Conservation (phyloP, 371 early-diverging fungal species). For the Chytridiales sp. region DNA sequence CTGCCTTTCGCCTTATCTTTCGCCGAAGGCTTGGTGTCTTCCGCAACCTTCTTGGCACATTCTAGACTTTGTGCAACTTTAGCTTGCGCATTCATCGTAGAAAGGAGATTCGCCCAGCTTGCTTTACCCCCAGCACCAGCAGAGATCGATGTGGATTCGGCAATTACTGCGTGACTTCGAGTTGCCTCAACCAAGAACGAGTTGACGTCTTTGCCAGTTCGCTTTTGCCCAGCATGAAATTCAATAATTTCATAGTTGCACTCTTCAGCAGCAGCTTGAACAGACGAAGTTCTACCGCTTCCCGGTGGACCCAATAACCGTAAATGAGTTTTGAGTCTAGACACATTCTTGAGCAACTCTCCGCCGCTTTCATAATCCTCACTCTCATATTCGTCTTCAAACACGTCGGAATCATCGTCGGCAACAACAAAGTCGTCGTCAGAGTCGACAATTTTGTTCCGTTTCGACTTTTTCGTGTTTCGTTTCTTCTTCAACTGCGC, state of each 20-base stretch:
- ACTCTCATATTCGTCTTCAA: background rate
- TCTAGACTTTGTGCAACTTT: background rate
- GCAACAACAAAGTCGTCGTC: conserved; percentile 10
- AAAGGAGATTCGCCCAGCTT: background rate
- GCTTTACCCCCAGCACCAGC: background rate
- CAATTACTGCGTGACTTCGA: conserved; percentile 55
- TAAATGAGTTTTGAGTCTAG: conserved; percentile 15
- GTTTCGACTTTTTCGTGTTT: conserved; percentile 1
- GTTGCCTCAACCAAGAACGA: conserved; percentile 70
- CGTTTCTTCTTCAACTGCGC: background rate
- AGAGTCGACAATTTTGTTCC: background rate
- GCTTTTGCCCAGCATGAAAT: conserved; percentile 63
- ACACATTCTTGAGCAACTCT: background rate
- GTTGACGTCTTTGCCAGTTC: conserved; percentile 71
- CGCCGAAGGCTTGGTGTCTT: background rate
- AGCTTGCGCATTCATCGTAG: background rate
- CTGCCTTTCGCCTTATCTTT: background rate
- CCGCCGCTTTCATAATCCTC: background rate
- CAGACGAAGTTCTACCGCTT: conserved; percentile 74
- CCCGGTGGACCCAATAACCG: conserved; percentile 72
- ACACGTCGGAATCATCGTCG: conserved; percentile 17
- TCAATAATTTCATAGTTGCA: conserved; percentile 75
- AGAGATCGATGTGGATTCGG: background rate
- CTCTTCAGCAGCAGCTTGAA: conserved; percentile 72
- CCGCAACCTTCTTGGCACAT: background rate